These are phyloP conservation scores for Candida stauntonica DNA, from an alignment of 805 yeast species.

Conservation along the genomic window DNA sequence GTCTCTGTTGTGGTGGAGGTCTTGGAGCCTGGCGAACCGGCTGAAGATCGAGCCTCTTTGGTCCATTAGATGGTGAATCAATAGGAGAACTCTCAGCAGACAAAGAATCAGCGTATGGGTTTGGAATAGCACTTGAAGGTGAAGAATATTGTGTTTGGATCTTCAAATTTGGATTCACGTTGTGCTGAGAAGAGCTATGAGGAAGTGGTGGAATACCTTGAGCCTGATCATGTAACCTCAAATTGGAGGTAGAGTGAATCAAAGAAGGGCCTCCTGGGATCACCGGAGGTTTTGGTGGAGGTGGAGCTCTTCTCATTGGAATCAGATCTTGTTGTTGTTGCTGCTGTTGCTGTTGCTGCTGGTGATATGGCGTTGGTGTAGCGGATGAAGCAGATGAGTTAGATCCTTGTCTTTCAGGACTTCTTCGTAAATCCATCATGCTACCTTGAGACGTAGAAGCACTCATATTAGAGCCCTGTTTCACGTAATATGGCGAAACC, in stretches of 20 bases:
- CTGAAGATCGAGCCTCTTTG: constrained; percentile 17
- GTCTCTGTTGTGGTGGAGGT: constrained; percentile 26
- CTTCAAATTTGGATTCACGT: constrained; percentile 33
- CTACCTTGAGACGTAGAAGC: constrained; percentile 6
- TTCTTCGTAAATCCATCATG: constrained; percentile 3
- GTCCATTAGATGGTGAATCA: constrained; percentile 11
- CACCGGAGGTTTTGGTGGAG: constrained; percentile 37
- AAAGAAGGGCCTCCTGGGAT: constrained; percentile 2
- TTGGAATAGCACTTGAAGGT: constrained; percentile 15
- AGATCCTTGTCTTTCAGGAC: constrained; percentile 3
- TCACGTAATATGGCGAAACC: constrained; percentile 24
- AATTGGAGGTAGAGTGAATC: constrained; percentile 9
- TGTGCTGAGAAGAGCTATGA: background rate
- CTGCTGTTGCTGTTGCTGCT: no score
- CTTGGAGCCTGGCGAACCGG: constrained; percentile 29
- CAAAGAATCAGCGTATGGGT: constrained; percentile 20
- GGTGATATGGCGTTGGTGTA: constrained; percentile 1
- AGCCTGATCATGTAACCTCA: constrained; percentile 9
- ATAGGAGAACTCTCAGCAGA: constrained; percentile 10
- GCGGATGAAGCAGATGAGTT: background rate
- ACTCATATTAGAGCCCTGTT: constrained; percentile 12
- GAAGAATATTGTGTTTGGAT: constrained; percentile 24
- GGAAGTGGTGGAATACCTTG: background rate
- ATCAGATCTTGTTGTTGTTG: no score
- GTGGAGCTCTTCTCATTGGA: constrained; percentile 53